Evolutionary conservation across 495 filamentous ascomycete species (phyloP), one percentile per base, ranked within the genome.

Genomic region (Neurospora cerealis): DNA sequence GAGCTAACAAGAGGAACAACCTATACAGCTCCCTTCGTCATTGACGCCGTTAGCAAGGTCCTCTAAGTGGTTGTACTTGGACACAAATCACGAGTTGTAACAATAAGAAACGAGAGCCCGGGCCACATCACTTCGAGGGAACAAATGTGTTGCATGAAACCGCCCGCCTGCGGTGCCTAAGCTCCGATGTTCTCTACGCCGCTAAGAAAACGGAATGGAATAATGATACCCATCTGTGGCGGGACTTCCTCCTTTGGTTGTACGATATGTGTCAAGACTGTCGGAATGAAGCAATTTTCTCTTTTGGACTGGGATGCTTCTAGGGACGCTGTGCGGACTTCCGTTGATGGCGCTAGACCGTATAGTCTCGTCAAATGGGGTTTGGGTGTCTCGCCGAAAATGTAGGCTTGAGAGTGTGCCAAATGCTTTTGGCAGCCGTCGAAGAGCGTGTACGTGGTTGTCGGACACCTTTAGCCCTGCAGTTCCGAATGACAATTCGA

Each of bases 1-100:
- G 69, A 32, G 40, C 37, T 40, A 69, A 77, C 42, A 80, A 77
- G 46, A 21, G 7, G n/a, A 46, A 10, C 17, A 24, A 9, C 17
- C 19, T 19, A 36, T 19, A 40, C 74, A 96, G 94, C 92, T 71
- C 94, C 94, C 73, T 96, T 96, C 83, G 88, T 90, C 74, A 83
- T 96, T 81, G 92, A 96, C 76, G 92, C 90, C 78, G 87, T 91
- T 75, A 88, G 83, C 77, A 92, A 91, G 81, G 84, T 96, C 75
- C 86, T 96, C 70, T 97, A 90, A 79, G 69, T 46, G 10, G 10
- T 10, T 38, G 34, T 66, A 32, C 28, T 36, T 70, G 42, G 2
- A 66, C 54, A 28, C 21, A 17, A 70, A 70, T 36, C 21, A 34
- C 39, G 4, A 38, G 60, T 66, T 39, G 54, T 7, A 60, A 28